phyloP scores from a whole-genome alignment of 2,329 filamentous ascomycete genomes.

The Nemania sp. region DNA sequence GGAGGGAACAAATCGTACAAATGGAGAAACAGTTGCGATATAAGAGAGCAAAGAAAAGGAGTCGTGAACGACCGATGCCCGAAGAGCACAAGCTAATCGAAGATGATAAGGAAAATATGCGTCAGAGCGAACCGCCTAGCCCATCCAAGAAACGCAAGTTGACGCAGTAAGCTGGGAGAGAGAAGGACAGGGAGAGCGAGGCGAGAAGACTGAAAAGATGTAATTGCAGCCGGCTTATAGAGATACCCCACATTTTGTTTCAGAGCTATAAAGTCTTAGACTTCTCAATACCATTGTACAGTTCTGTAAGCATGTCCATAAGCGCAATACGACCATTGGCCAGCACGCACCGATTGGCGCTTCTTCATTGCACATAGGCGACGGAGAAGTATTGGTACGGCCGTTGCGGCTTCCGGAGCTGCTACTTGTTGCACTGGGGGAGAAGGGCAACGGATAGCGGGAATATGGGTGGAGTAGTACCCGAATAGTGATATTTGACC shows the following conservation, averaged over 20 bases:
- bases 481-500: too few species aligned
- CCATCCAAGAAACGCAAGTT: not conserved
- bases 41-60: not conserved
- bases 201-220: not conserved
- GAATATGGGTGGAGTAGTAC: too few species aligned
- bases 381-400: too few species aligned
- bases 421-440: too few species aligned
- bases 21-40: not conserved
- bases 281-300: too few species aligned
- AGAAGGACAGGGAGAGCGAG: not conserved
- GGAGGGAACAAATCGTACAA: not conserved
- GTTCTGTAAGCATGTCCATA: too few species aligned
- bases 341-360: too few species aligned
- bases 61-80: not conserved
- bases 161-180: not conserved
- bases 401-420: too few species aligned
- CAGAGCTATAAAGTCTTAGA: too few species aligned
- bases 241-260: not conserved
- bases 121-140: not conserved
- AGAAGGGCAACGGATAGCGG: too few species aligned
- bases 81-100: not conserved
- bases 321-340: too few species aligned
- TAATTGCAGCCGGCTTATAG: not conserved
- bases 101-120: constrained; percentile 2
- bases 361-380: too few species aligned